Percentiles rank a stretch among this genome's conserved stretches.
Evolutionary conservation across 352 stramenopile species (phyloP).

Genomic region (Globisporangium okanoganense): DNA sequence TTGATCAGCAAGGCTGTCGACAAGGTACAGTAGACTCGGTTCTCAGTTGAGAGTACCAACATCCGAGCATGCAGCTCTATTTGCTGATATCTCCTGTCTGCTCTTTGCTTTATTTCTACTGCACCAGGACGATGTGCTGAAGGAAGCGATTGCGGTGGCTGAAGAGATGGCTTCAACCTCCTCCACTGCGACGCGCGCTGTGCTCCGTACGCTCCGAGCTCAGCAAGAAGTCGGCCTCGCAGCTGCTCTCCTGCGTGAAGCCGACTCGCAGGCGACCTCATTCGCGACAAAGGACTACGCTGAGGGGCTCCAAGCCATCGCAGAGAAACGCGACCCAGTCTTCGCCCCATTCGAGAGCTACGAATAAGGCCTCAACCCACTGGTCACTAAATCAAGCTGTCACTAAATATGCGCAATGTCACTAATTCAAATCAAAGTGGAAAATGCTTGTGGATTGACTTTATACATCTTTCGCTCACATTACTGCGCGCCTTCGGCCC

Average conservation of each 20-base stretch:
- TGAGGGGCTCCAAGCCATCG: slow-evolving; percentile 75
- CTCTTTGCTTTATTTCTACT: not conserved
- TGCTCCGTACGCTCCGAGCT: slow-evolving; percentile 62
- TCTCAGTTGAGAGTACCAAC: not conserved
- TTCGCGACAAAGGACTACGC: slow-evolving; percentile 78
- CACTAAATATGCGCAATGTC: not conserved
- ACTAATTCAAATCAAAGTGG: slow-evolving; percentile 1
- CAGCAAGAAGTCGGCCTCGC: slow-evolving; percentile 67
- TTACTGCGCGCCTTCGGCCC: not conserved
- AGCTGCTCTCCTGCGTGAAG: slow-evolving; percentile 60
- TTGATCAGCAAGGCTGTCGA: slow-evolving; percentile 49
- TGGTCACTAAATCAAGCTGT: not conserved
- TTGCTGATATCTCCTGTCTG: not conserved
- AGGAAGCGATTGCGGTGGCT: slow-evolving; percentile 51
- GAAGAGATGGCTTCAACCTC: slow-evolving; percentile 52
- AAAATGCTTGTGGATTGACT: slow-evolving; percentile 1
- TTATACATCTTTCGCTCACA: not conserved
- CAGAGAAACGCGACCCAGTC: slow-evolving; percentile 47
- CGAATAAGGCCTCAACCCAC: slow-evolving; percentile 14
- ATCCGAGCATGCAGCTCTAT: not conserved
- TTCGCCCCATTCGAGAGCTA: slow-evolving; percentile 55
- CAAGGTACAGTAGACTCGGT: slow-evolving; percentile 11
- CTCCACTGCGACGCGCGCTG: slow-evolving; percentile 61
- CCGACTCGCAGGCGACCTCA: slow-evolving; percentile 75
- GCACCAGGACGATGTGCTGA: slow-evolving; percentile 32